Conservation (phyloP, 495 filamentous ascomycete species). For the Annulohypoxylon nitens region DNA sequence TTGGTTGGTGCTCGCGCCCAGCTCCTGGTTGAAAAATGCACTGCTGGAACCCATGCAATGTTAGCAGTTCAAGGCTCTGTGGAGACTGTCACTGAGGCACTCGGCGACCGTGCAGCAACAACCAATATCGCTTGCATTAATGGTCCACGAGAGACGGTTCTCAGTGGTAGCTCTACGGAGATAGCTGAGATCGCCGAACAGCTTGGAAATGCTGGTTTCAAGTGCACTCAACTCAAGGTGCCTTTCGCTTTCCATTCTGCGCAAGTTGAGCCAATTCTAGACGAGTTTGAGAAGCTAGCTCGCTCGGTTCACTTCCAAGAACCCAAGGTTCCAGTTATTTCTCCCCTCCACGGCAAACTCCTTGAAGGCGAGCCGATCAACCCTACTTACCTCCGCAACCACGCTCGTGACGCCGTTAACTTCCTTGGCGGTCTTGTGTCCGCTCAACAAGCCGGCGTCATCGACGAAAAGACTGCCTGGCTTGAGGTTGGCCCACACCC, state of each 20-base stretch:
- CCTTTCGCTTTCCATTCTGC: slow-evolving; percentile 86
- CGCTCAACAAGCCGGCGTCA: slow-evolving; percentile 61
- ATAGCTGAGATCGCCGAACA: slow-evolving; percentile 70
- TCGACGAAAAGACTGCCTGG: slow-evolving; percentile 69
- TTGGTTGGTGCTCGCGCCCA: slow-evolving; percentile 83
- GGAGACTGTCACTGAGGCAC: slow-evolving; percentile 55
- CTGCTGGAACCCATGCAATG: slow-evolving; percentile 77
- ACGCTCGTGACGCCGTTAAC: slow-evolving; percentile 80
- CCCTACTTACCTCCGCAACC: slow-evolving; percentile 72
- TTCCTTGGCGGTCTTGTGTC: slow-evolving; percentile 74
- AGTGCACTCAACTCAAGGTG: slow-evolving; percentile 76
- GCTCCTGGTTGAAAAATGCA: slow-evolving; percentile 79
- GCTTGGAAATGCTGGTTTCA: slow-evolving; percentile 70
- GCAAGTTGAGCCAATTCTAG: slow-evolving; percentile 82
- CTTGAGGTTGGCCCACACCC: slow-evolving; percentile 80
- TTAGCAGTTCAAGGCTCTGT: slow-evolving; percentile 67
- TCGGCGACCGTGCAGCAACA: slow-evolving; percentile 50
- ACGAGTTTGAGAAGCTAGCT: slow-evolving; percentile 72
- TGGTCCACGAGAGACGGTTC: slow-evolving; percentile 69
- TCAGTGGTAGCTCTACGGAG: slow-evolving; percentile 65
- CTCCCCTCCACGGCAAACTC: slow-evolving; percentile 73
- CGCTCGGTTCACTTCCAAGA: slow-evolving; percentile 69
- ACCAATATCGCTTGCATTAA: slow-evolving; percentile 73
- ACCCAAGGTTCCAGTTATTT: slow-evolving; percentile 78
- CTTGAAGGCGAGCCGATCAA: slow-evolving; percentile 69